A percentile compares a stretch with the other conserved stretches of the same genome.
Evolutionary conservation across 1,284 basidiomycete genomes (phyloP).

Genomic region (Pulchroboletus neoregius): DNA sequence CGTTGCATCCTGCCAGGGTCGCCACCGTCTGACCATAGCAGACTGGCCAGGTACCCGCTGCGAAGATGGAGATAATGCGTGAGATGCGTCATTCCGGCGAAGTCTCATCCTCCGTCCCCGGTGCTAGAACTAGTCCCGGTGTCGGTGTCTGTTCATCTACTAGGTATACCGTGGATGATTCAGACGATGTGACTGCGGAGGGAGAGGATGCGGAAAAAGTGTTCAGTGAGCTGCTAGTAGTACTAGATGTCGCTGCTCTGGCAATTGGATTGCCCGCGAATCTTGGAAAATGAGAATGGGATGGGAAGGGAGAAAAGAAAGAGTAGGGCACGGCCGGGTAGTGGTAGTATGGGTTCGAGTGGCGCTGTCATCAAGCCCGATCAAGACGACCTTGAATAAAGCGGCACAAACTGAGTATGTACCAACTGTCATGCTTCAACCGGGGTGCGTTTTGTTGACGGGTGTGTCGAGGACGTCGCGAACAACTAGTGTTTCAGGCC

Average conservation of each 20-base stretch:
- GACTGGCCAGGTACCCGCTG: slow-evolving; percentile 22
- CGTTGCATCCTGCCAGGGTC: no score
- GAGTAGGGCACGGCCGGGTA: slow-evolving; percentile 24
- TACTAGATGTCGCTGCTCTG: slow-evolving; percentile 68
- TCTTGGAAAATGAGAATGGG: slow-evolving; percentile 48
- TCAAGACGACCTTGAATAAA: slow-evolving; percentile 61
- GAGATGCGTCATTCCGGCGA: slow-evolving; percentile 29
- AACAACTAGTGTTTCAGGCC: slow-evolving; percentile 81
- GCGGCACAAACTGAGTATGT: no score
- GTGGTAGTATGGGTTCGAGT: slow-evolving; percentile 11
- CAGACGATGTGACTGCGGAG: slow-evolving; percentile 20
- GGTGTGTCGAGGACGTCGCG: slow-evolving; percentile 51
- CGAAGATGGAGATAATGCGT: slow-evolving; percentile 28
- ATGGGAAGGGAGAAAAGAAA: slow-evolving; percentile 39
- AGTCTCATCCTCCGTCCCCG: slow-evolving; percentile 22
- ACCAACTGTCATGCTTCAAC: not conserved
- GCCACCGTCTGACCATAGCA: no score
- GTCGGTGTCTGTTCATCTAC: not conserved
- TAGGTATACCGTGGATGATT: slow-evolving; percentile 2
- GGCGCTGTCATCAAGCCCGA: slow-evolving; percentile 22
- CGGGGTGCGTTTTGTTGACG: slow-evolving; percentile 28
- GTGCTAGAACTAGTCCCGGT: not conserved
- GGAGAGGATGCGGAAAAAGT: slow-evolving; percentile 40
- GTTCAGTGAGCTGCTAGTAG: slow-evolving; percentile 49
- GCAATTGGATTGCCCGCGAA: slow-evolving; percentile 69